A percentile compares a stretch with the other conserved stretches of the same genome.
Evolutionary conservation across 2,329 filamentous ascomycete genomes (phyloP).

Genomic region (Drechslera avenae): DNA sequence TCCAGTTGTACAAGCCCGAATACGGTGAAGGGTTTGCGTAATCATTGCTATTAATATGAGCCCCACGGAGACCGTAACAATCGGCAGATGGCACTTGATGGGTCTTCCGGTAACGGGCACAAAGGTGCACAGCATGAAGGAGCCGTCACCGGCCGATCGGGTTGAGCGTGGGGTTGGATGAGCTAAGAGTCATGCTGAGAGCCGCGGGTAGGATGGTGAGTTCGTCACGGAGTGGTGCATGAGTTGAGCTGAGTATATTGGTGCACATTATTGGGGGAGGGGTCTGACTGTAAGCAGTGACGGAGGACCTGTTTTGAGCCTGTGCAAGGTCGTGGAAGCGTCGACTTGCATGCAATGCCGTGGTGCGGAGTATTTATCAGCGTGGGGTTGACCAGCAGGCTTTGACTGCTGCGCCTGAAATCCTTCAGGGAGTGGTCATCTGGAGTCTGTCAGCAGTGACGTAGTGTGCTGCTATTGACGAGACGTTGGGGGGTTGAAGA

Average conservation of each 20-base stretch:
- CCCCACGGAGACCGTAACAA: no score
- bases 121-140: no score
- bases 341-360: slow-evolving; percentile 2
- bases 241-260: neutral
- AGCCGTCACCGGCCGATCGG: no score
- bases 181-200: no score
- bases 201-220: no score
- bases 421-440: neutral
- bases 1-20: no score
- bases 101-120: no score
- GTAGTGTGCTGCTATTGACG: neutral
- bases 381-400: neutral
- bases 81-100: no score
- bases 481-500: neutral
- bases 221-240: no score
- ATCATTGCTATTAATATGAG: no score
- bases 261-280: neutral
- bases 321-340: neutral
- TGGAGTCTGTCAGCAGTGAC: slow-evolving; percentile 7
- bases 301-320: neutral
- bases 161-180: no score
- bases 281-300: slow-evolving; percentile 3
- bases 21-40: no score
- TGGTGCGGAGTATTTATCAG: slow-evolving; percentile 1
- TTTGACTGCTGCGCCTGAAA: neutral